phyloP scores from a whole-genome alignment of 2,329 filamentous ascomycete species.

The Juglanconis sp. region DNA sequence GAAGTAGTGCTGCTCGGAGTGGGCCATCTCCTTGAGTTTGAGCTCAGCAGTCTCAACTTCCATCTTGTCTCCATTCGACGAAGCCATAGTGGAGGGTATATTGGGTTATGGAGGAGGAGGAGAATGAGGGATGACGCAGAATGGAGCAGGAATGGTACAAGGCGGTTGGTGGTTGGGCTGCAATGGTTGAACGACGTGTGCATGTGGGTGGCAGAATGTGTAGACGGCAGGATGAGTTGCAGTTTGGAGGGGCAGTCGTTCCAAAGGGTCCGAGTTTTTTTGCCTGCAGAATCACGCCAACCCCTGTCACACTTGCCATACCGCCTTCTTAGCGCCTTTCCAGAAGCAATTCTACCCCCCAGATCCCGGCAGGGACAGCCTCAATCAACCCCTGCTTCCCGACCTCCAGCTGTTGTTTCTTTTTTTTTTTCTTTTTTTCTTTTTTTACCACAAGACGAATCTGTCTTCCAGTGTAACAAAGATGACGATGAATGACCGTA shows the following conservation, averaged over 20 bases:
- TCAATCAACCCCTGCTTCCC: no score
- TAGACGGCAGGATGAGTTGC: background rate
- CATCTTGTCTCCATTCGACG: slow-evolving; percentile 46
- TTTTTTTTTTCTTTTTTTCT: no score
- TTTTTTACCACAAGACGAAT: no score
- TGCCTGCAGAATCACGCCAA: background rate
- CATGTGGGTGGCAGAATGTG: no score
- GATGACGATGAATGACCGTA: no score
- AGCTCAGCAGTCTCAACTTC: slow-evolving; percentile 59
- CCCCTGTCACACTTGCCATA: background rate
- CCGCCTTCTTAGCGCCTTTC: background rate
- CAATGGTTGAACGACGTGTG: background rate
- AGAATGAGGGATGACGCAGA: background rate
- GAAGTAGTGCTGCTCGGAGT: slow-evolving; percentile 99
- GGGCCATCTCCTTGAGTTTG: slow-evolving; percentile 71
- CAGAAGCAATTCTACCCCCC: background rate
- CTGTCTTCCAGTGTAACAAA: no score
- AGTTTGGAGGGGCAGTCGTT: background rate
- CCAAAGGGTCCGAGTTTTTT: slow-evolving; percentile 4
- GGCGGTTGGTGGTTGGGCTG: background rate
- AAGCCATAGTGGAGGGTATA: slow-evolving; percentile 31
- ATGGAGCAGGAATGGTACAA: background rate
- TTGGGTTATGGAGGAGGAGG: background rate
- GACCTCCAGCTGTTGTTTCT: no score
- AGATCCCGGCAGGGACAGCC: background rate